These are phyloP conservation scores for Dendrostoma leiphaemia DNA, from an alignment of 2,329 filamentous ascomycete genomes.

Conservation along the genomic window DNA sequence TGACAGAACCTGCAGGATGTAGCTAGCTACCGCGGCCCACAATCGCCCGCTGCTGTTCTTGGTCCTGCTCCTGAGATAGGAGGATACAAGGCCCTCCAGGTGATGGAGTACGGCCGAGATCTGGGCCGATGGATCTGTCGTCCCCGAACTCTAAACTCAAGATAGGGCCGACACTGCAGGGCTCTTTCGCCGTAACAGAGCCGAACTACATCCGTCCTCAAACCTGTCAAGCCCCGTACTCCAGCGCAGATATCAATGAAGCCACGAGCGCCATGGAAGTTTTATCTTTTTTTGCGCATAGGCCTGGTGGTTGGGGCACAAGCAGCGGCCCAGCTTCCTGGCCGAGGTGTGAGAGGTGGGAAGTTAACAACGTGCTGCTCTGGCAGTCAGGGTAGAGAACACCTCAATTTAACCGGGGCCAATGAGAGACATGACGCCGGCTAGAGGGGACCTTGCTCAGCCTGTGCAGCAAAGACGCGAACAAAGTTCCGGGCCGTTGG, in stretches of 20 bases:
- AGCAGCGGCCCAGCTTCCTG: no score
- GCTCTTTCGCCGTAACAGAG: neutral
- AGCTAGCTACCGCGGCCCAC: constrained; percentile 9
- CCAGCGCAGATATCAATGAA: neutral
- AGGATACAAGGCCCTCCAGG: constrained; percentile 12
- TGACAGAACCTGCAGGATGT: neutral
- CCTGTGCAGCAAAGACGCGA: constrained; percentile 13
- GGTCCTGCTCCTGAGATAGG: constrained; percentile 16
- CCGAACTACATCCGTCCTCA: neutral
- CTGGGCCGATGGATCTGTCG: constrained; percentile 16
- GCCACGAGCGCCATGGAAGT: neutral
- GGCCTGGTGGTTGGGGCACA: neutral
- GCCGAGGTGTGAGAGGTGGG: no score
- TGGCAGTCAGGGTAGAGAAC: neutral
- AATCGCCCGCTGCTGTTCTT: constrained; percentile 10
- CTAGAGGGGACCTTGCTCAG: constrained; percentile 10
- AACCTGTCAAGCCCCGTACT: no score
- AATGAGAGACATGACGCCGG: constrained; percentile 8
- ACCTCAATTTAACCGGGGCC: constrained; percentile 9
- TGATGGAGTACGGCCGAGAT: constrained; percentile 19
- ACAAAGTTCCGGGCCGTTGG: constrained; percentile 1
- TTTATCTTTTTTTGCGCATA: neutral
- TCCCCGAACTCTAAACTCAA: constrained; percentile 1
- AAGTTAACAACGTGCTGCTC: neutral
- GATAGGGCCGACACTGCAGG: neutral